phyloP scores from a whole-genome alignment of 2,329 filamentous ascomycete genomes.

The Botrytis tulipae region DNA sequence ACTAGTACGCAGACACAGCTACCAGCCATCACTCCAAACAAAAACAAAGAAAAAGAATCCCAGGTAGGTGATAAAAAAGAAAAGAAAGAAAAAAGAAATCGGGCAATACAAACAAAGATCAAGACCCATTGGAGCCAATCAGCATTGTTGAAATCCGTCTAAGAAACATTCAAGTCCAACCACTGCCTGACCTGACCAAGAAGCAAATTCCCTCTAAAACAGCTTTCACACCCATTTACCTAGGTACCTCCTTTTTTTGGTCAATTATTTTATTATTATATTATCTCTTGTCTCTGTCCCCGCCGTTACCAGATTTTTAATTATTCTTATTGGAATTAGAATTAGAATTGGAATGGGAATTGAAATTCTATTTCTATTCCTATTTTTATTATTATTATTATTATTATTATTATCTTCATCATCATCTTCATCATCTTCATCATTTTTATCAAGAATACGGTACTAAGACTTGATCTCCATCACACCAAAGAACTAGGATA shows the following conservation, averaged over 20 bases:
- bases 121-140: conserved; percentile 1
- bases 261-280: not conserved
- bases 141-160: not conserved
- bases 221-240: not conserved
- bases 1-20: not conserved
- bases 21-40: not conserved
- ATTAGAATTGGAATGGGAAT: too few species aligned
- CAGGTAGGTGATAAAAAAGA: not conserved
- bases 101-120: conserved; percentile 11
- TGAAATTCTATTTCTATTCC: not conserved
- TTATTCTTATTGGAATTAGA: not conserved
- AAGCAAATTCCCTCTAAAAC: not conserved
- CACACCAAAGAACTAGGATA: not conserved
- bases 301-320: not conserved
- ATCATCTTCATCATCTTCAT: not conserved
- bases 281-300: not conserved
- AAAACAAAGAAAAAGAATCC: not conserved
- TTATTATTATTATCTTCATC: rapidly evolving
- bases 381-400: not conserved
- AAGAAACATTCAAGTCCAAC: conserved; percentile 14
- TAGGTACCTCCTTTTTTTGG: not conserved
- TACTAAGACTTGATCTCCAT: not conserved
- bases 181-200: conserved; percentile 7
- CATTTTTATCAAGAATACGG: not conserved
- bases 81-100: not conserved